Conservation (phyloP, 1,284 basidiomycete species). For the Kwoniella shivajii region DNA sequence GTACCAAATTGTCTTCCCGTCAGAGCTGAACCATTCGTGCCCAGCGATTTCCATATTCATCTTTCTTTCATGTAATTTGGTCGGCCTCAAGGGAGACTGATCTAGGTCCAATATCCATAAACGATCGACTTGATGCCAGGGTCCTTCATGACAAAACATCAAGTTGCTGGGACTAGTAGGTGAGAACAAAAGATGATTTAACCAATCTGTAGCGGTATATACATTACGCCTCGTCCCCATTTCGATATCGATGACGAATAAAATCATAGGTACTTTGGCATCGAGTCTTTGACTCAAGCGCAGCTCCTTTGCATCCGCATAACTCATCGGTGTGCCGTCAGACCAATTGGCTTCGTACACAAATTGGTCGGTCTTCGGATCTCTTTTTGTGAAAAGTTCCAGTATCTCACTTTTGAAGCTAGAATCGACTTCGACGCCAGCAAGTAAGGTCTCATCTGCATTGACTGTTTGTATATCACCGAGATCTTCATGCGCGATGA, state of each 20-base stretch:
- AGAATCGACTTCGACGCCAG: constrained; percentile 18
- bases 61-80: constrained; percentile 21
- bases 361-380: constrained; percentile 22
- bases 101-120: constrained; percentile 23
- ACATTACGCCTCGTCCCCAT: constrained; percentile 19
- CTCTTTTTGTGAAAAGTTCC: constrained; percentile 11
- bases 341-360: constrained; percentile 23
- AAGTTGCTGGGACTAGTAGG: constrained; percentile 25
- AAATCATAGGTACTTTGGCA: constrained; percentile 21
- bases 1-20: constrained; percentile 27
- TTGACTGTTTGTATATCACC: constrained; percentile 28
- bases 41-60: constrained; percentile 38
- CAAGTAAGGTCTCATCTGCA: constrained; percentile 25
- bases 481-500: background rate
- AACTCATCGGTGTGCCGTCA: constrained; percentile 28
- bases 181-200: constrained; percentile 32
- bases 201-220: constrained; percentile 27
- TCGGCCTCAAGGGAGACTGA: background rate
- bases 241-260: constrained; percentile 23
- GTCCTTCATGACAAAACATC: constrained; percentile 32
- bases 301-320: constrained; percentile 29
- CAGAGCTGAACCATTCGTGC: constrained; percentile 30
- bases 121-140: constrained; percentile 30
- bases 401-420: constrained; percentile 1
- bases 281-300: constrained; percentile 20